Evolutionary conservation across 208 protist genomes (phyloP).

Genomic region (Crithidia bombi): DNA sequence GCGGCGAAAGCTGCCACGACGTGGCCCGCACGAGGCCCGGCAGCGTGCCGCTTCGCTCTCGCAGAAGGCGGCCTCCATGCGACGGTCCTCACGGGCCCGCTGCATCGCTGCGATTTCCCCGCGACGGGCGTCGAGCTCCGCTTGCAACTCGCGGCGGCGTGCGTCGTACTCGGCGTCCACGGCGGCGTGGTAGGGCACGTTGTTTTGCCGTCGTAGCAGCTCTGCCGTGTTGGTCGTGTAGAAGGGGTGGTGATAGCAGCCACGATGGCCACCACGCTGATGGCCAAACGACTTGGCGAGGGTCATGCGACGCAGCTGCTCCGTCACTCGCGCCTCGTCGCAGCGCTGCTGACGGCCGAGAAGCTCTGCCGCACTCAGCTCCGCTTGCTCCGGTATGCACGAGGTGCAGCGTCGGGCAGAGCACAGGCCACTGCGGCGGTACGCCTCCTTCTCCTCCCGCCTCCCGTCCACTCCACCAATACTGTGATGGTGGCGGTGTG

Average conservation of each 20-base stretch:
- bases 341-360: slow-evolving; percentile 57
- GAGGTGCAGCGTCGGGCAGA: slow-evolving; percentile 28
- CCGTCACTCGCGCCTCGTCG: slow-evolving; percentile 42
- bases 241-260: not conserved
- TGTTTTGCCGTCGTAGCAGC: slow-evolving; percentile 64
- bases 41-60: slow-evolving; percentile 2
- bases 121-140: slow-evolving; percentile 63
- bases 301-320: slow-evolving; percentile 25
- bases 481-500: not conserved
- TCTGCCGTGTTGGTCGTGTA: slow-evolving; percentile 63
- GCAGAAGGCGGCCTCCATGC: slow-evolving; percentile 23
- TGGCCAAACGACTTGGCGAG: slow-evolving; percentile 19
- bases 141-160: slow-evolving; percentile 64
- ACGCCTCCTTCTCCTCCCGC: not conserved
- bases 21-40: not conserved
- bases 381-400: slow-evolving; percentile 72
- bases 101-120: slow-evolving; percentile 42
- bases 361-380: slow-evolving; percentile 60
- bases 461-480: not conserved
- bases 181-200: slow-evolving; percentile 52
- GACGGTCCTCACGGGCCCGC: slow-evolving; percentile 23
- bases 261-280: slow-evolving; percentile 1
- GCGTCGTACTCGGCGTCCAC: slow-evolving; percentile 54
- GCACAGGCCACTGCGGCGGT: not conserved
- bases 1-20: slow-evolving; percentile 1